A percentile compares a stretch with the other conserved stretches of the same genome.
These are phyloP conservation scores for Aspergillus thermomutatus DNA, from an alignment of 2,329 filamentous ascomycete species.

Conservation along the genomic window DNA sequence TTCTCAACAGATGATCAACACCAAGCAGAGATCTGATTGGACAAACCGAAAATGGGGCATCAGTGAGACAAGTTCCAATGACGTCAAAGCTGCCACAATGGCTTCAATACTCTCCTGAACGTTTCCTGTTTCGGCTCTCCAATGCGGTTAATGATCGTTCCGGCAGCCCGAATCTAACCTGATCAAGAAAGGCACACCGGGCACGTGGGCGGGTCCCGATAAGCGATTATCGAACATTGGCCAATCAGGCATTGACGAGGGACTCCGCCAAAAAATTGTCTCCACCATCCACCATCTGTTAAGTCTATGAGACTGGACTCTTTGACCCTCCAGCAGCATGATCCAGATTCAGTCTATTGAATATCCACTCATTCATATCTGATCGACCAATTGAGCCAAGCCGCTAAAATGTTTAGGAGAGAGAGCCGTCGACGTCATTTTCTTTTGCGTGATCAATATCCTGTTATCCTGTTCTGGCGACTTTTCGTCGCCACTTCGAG, in stretches of 20 bases:
- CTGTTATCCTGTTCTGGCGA: background rate
- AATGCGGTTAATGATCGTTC: no score
- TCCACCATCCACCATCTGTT: no score
- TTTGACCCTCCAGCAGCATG: background rate
- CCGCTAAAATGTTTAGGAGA: background rate
- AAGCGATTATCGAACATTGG: background rate
- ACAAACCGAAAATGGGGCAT: background rate
- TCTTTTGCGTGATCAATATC: background rate
- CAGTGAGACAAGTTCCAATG: background rate
- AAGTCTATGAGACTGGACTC: background rate
- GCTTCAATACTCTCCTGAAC: background rate
- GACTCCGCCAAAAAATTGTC: no score
- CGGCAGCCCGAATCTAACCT: background rate
- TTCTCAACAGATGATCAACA: background rate
- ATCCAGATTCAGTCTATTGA: background rate
- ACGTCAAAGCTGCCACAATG: background rate
- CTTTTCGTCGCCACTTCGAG: background rate
- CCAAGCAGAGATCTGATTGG: background rate
- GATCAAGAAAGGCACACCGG: background rate
- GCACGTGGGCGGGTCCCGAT: background rate
- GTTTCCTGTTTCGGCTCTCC: background rate
- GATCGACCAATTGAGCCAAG: background rate
- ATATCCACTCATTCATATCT: background rate
- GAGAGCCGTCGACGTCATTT: background rate
- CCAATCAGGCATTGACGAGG: background rate